Evolutionary conservation across 2,329 filamentous ascomycete species (phyloP).

Genomic region (Reticulascus tulasneorum): DNA sequence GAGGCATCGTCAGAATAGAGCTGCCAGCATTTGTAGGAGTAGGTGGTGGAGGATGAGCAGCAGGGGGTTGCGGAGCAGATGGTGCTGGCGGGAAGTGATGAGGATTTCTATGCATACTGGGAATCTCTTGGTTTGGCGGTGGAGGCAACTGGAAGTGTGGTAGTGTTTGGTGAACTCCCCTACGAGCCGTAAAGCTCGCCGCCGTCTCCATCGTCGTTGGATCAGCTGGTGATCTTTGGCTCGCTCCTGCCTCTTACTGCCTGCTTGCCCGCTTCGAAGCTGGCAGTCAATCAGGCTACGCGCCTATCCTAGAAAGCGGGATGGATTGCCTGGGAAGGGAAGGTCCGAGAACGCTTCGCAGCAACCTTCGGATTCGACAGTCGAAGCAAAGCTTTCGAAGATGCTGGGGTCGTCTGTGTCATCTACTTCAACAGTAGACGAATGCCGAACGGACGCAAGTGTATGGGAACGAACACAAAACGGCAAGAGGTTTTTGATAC

Average conservation of each 20-base stretch:
- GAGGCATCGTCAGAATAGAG: constrained; percentile 50
- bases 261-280: constrained; percentile 16
- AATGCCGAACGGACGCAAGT: too few relatives aligned
- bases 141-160: constrained; percentile 64
- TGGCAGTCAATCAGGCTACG: too few relatives aligned
- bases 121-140: constrained; percentile 48
- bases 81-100: constrained; percentile 39
- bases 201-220: constrained; percentile 20
- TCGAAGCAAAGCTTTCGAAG: too few relatives aligned
- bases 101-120: constrained; percentile 33
- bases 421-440: too few relatives aligned
- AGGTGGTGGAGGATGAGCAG: constrained; percentile 44
- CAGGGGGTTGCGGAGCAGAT: constrained; percentile 47
- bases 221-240: constrained; percentile 16
- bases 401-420: too few relatives aligned
- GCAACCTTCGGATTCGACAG: constrained; percentile 14
- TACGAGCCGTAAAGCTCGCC: constrained; percentile 66
- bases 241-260: background rate
- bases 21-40: constrained; percentile 32
- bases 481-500: too few relatives aligned
- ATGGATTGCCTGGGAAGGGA: too few relatives aligned
- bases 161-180: constrained; percentile 65
- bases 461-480: too few relatives aligned
- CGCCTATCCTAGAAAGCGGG: too few relatives aligned
- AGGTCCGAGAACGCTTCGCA: constrained; percentile 27